A percentile compares a stretch with the other conserved stretches of the same genome.
phyloP scores from a whole-genome alignment of 1,139 yeast genomes.

The Nadsonia starkeyi-henricii region DNA sequence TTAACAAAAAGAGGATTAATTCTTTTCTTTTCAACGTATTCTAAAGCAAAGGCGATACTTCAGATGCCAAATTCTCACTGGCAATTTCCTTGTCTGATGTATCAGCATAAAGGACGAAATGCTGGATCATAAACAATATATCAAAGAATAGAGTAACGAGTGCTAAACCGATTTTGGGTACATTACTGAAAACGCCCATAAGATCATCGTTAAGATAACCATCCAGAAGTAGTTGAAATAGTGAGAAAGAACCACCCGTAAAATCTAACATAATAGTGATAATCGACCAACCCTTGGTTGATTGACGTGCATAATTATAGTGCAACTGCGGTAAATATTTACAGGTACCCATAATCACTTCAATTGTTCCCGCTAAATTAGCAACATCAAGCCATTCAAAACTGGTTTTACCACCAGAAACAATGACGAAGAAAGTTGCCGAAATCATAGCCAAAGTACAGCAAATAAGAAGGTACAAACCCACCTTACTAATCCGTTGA shows the following conservation, averaged over 20 bases:
- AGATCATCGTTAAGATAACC: conserved; percentile 21
- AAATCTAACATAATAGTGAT: conserved; percentile 38
- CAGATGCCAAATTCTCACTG: no score
- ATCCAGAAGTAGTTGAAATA: conserved; percentile 33
- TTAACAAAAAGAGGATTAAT: no score
- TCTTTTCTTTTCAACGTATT: no score
- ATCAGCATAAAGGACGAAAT: conserved; percentile 9
- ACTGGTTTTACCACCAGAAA: conserved; percentile 1
- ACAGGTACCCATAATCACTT: conserved; percentile 40
- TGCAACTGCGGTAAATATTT: conserved; percentile 51
- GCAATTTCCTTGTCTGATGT: neutral
- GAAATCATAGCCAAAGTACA: neutral
- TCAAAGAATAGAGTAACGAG: conserved; percentile 21
- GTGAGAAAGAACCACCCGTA: conserved; percentile 38
- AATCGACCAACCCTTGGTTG: conserved; percentile 46
- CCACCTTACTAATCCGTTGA: conserved; percentile 18
- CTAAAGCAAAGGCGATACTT: no score
- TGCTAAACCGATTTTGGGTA: conserved; percentile 23
- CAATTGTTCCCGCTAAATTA: conserved; percentile 33
- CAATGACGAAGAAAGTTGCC: neutral
- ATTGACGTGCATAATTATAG: conserved; percentile 38
- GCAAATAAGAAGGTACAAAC: conserved; percentile 6
- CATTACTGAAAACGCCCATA: conserved; percentile 21
- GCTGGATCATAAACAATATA: conserved; percentile 21
- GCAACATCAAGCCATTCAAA: conserved; percentile 21